Base-by-base conservation (phyloP, 2,329 filamentous ascomycete genomes). In the Fusarium sp. region DNA sequence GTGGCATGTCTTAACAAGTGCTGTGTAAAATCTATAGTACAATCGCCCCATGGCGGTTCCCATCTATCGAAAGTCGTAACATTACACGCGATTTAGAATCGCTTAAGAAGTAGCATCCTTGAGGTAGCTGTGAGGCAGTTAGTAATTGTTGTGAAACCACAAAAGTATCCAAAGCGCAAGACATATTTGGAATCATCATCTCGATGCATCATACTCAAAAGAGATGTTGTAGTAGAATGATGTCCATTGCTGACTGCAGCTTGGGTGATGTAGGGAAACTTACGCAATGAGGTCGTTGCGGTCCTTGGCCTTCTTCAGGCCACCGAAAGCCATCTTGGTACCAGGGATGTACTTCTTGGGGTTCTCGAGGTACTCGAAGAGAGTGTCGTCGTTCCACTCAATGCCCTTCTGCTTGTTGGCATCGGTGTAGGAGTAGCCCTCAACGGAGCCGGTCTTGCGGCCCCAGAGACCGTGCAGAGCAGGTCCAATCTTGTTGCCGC, bases 291-390 rank as follows among this genome's bases (percentile, higher is more conserved):
- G 88, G 85, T 99, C 95, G 84, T 98, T 97, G 83, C 96, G 90
- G 88, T 98, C 96, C 93, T 98, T 98, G 81, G 90, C 89, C 93
- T 99, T 99, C 94, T 99, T 99, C 81, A 99, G 90, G 84, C 96
- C 96, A 86, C 96, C 96, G 82, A 98, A 99, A 79, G 96, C 96
- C 96, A 99, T 99, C 93, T 98, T 99, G 87, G 96, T 99, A 77
- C 96, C 96, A 77, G 96, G 96, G 74, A 99, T 98, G 90, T 94
- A 99, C 90, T 98, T 98, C 92, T 99, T 99, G 86, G 96, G 96
- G 92, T 98, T 98, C 90, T 99, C 96, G 79, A 99, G 94, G 91
- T 99, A 99, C 75, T 91, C 89, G 85, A 97, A 98, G 78, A 99
- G 89, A 83, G 93, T 92, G 73, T 90, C 83, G 81, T 97, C 90